These are phyloP conservation scores for Arachis stenosperma DNA, from an alignment of 306 rosid species.

Conservation along the genomic window DNA sequence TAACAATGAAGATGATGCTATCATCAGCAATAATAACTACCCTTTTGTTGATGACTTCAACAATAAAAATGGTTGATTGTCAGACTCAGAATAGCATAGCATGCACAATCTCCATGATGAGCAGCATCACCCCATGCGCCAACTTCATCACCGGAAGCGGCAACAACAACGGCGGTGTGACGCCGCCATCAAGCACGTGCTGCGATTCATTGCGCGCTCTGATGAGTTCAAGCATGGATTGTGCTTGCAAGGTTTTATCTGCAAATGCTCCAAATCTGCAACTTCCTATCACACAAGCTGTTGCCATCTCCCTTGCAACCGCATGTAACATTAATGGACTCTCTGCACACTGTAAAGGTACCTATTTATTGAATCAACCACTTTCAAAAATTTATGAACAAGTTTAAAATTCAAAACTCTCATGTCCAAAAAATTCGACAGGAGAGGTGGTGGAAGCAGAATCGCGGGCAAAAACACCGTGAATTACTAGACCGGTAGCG, in stretches of 20 bases:
- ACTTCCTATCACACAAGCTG: slow-evolving; percentile 55
- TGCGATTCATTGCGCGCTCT: slow-evolving; percentile 61
- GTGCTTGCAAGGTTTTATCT: slow-evolving; percentile 67
- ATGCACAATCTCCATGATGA: slow-evolving; percentile 66
- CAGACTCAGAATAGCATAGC: slow-evolving; percentile 55
- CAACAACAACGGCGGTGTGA: slow-evolving; percentile 13
- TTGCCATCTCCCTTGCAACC: slow-evolving; percentile 56
- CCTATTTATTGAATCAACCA: not conserved
- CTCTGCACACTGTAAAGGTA: slow-evolving; percentile 69
- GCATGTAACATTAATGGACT: slow-evolving; percentile 57
- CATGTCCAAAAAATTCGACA: no score
- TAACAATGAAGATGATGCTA: slow-evolving; percentile 38
- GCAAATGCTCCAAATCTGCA: slow-evolving; percentile 63
- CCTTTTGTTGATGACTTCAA: slow-evolving; percentile 29
- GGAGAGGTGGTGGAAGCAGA: no score
- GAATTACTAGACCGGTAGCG: no score
- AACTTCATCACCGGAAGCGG: slow-evolving; percentile 78
- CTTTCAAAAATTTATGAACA: no score
- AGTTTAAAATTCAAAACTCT: no score
- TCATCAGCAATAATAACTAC: not conserved
- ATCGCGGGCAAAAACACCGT: no score
- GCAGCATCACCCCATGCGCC: slow-evolving; percentile 78
- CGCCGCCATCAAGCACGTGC: slow-evolving; percentile 49
- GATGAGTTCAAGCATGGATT: slow-evolving; percentile 47
- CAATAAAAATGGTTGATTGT: slow-evolving; percentile 38